phyloP scores from a whole-genome alignment of 352 stramenopile species.

The Phytophthora quininea region DNA sequence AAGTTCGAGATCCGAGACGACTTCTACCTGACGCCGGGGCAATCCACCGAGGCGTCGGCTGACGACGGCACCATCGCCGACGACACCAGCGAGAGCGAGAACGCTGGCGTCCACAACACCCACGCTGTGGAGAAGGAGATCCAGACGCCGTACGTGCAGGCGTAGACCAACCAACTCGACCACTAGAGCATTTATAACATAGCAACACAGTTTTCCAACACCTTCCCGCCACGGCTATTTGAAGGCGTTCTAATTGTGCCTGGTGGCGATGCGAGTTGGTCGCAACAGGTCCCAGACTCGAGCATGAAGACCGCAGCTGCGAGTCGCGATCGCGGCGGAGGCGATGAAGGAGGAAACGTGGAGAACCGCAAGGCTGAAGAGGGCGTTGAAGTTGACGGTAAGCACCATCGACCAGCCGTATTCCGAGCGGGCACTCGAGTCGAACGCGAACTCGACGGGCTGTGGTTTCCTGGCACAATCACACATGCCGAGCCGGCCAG shows the following conservation, averaged over 20 bases:
- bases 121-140: conserved; percentile 29
- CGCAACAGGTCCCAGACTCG: conserved; percentile 19
- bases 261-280: conserved; percentile 10
- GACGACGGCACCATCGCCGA: conserved; percentile 31
- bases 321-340: conserved; percentile 10
- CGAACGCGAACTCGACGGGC: conserved; percentile 72
- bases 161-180: conserved; percentile 11
- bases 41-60: conserved; percentile 8
- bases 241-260: conserved; percentile 20
- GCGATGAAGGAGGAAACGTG: conserved; percentile 19
- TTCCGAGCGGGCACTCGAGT: conserved; percentile 58
- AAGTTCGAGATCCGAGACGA: conserved; percentile 47
- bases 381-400: conserved; percentile 17
- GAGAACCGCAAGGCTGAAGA: conserved; percentile 30
- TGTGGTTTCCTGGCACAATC: conserved; percentile 81
- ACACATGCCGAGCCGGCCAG: conserved; percentile 47
- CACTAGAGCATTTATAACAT: conserved; percentile 24
- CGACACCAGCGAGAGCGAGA: conserved; percentile 40
- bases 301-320: conserved; percentile 31
- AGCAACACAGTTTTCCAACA: conserved; percentile 5
- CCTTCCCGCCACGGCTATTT: neutral
- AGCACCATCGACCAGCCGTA: conserved; percentile 13
- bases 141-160: conserved; percentile 34
- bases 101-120: conserved; percentile 7
- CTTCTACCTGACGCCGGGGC: conserved; percentile 35